Evolutionary conservation across 441 rosid genomes (phyloP).

Genomic region (Kokia cookei): DNA sequence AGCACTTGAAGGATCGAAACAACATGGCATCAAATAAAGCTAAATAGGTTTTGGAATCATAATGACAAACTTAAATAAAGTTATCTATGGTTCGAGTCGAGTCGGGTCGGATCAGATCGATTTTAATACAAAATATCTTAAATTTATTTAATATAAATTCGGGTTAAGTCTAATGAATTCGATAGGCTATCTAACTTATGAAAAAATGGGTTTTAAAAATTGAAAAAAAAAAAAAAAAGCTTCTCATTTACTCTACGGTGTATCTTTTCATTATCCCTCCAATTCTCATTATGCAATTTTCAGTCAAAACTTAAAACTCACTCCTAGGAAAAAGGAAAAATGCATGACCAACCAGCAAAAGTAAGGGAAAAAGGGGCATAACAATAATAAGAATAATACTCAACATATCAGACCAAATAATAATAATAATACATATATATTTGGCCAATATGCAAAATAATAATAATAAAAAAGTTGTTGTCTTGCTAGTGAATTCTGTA

Average conservation of each 20-base stretch:
- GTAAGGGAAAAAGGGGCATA: background rate
- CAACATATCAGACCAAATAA: too few relatives aligned
- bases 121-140: too few relatives aligned
- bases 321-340: constrained; percentile 1
- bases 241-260: background rate
- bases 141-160: too few relatives aligned
- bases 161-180: too few relatives aligned
- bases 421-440: background rate
- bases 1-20: constrained; percentile 12
- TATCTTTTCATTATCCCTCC: background rate
- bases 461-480: background rate
- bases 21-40: constrained; percentile 13
- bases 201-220: background rate
- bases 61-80: too few relatives aligned
- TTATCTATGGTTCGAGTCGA: too few relatives aligned
- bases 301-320: constrained; percentile 8
- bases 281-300: background rate
- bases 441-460: background rate
- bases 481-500: background rate
- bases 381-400: too few relatives aligned
- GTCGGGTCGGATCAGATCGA: too few relatives aligned
- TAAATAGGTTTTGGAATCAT: constrained; percentile 16
- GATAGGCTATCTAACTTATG: too few relatives aligned
- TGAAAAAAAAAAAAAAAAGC: background rate
- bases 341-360: background rate